These are phyloP conservation scores for Cutaneotrichosporon dermatis DNA, from an alignment of 1,284 basidiomycete genomes.

Conservation along the genomic window DNA sequence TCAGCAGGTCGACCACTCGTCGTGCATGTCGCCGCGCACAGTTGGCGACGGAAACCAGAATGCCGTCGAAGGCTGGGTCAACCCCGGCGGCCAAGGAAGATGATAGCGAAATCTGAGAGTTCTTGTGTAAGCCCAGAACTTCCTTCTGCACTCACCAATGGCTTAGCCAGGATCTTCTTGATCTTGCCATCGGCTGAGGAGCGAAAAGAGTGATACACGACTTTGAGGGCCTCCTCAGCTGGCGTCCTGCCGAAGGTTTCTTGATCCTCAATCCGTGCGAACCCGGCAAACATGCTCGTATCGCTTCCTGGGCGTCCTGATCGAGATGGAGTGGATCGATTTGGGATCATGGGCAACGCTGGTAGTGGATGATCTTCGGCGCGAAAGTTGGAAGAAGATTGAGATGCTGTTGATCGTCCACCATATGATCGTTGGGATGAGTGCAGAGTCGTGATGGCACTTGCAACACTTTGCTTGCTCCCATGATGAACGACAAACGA, in stretches of 20 bases:
- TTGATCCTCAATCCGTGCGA: constrained; percentile 24
- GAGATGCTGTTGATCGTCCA: constrained; percentile 35
- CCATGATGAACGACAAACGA: constrained; percentile 16
- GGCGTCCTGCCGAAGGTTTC: constrained; percentile 55
- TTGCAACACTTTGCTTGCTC: constrained; percentile 38
- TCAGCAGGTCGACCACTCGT: constrained; percentile 77
- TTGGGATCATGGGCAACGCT: constrained; percentile 37
- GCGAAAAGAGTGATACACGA: constrained; percentile 78
- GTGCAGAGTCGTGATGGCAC: constrained; percentile 27
- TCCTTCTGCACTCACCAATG: constrained; percentile 56
- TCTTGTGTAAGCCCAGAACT: constrained; percentile 50
- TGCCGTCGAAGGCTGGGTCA: constrained; percentile 73
- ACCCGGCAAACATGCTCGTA: constrained; percentile 35
- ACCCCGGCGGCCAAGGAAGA: constrained; percentile 65
- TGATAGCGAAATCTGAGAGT: constrained; percentile 62
- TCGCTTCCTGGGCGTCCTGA: constrained; percentile 37
- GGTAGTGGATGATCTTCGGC: constrained; percentile 40
- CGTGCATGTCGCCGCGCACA: constrained; percentile 79
- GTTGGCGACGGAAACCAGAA: constrained; percentile 75
- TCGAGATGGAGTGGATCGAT: constrained; percentile 32
- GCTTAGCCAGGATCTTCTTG: constrained; percentile 63
- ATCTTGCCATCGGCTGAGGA: constrained; percentile 72
- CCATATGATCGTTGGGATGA: constrained; percentile 37
- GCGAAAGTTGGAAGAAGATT: constrained; percentile 40
- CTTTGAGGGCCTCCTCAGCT: constrained; percentile 78